Percentiles rank a stretch among this genome's conserved stretches.
Evolutionary conservation across 2,329 filamentous ascomycete genomes (phyloP).

Genomic region (Pseudocercospora ulei): DNA sequence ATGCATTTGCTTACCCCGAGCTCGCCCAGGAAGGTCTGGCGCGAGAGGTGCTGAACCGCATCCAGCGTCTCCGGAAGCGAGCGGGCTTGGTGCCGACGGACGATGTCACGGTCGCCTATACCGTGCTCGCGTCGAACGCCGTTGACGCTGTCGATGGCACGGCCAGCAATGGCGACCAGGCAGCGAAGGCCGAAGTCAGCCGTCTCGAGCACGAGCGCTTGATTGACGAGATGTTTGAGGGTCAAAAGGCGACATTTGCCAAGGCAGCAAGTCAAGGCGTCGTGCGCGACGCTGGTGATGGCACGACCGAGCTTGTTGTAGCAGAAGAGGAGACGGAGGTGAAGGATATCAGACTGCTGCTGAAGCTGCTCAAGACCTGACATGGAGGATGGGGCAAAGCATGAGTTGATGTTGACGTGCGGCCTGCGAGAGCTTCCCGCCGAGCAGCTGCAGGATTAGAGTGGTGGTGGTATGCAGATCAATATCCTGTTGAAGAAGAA

Average conservation of each 20-base stretch:
- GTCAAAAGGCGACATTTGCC: slow-evolving; percentile 31
- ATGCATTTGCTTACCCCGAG: slow-evolving; percentile 70
- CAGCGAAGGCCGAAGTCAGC: slow-evolving; percentile 24
- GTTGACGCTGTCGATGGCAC: slow-evolving; percentile 21
- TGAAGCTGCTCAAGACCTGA: slow-evolving; percentile 61
- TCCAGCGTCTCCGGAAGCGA: slow-evolving; percentile 89
- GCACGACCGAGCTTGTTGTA: slow-evolving; percentile 50
- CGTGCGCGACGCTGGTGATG: slow-evolving; percentile 17
- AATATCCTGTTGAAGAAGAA: too few relatives aligned
- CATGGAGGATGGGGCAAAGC: background rate
- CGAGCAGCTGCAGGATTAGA: too few relatives aligned
- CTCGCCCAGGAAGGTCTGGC: slow-evolving; percentile 80
- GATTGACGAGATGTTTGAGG: slow-evolving; percentile 33
- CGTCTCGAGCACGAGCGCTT: slow-evolving; percentile 30
- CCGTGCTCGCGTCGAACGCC: slow-evolving; percentile 49
- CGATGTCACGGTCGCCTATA: slow-evolving; percentile 91
- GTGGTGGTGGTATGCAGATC: too few relatives aligned
- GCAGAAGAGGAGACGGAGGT: slow-evolving; percentile 75
- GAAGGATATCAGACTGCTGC: slow-evolving; percentile 63
- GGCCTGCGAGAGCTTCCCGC: too few relatives aligned
- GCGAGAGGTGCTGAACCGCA: slow-evolving; percentile 82
- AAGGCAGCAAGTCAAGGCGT: slow-evolving; percentile 33
- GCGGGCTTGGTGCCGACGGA: slow-evolving; percentile 83
- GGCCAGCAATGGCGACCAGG: slow-evolving; percentile 22
- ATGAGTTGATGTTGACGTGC: too few relatives aligned